Base-by-base conservation (phyloP, 495 filamentous ascomycete genomes). In the Penicillium paxilli region DNA sequence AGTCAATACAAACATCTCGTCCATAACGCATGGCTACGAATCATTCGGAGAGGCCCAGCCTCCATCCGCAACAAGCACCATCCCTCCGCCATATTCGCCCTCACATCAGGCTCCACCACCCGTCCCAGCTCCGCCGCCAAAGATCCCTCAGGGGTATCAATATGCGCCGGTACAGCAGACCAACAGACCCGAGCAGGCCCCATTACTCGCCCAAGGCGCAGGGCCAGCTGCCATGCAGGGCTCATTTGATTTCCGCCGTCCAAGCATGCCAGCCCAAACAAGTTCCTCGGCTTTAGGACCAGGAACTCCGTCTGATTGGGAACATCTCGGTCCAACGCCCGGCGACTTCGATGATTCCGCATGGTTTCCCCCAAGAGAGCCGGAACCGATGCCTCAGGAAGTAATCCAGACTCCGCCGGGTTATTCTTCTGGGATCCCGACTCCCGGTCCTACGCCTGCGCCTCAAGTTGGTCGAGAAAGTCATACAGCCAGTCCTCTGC, bases 221-320 rank as follows among this genome's bases (percentile, higher is more conserved):
- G 64, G 54, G 2, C 55, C 62, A 12, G 52, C 60, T 30, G 58
- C 60, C 28, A 58, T 49, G 35, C 45, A 52, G 9, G 56, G 62
- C 24, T 59, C 54, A 2, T 66, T 62, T 47, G 59, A 45, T 19
- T 44, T 56, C 8, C 49, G 45, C 1, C 55, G 60, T 14, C 23
- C 44, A 16, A 16, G 57, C 30, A 47, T 58, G 5, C 58, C 57
- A 44, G 21, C 58, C 11, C 41, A 60, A 5, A 51, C 68, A 12
- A 55, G 57, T 37, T 37, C 72, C 10, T 82, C 80, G 47, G 78
- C 78, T 12, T 56, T 85, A 28, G 81, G 82, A 0, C 61, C 68
- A 48, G 80, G 80, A 6, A 74, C 76, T 1, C 82, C 81, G 1
- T 83, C 81, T n/a, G 83, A 83, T 51, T 84, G 81, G 83, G 82